A percentile compares a stretch with the other conserved stretches of the same genome.
phyloP scores from a whole-genome alignment of 163 green algal genomes.

The Volvox carteri region DNA sequence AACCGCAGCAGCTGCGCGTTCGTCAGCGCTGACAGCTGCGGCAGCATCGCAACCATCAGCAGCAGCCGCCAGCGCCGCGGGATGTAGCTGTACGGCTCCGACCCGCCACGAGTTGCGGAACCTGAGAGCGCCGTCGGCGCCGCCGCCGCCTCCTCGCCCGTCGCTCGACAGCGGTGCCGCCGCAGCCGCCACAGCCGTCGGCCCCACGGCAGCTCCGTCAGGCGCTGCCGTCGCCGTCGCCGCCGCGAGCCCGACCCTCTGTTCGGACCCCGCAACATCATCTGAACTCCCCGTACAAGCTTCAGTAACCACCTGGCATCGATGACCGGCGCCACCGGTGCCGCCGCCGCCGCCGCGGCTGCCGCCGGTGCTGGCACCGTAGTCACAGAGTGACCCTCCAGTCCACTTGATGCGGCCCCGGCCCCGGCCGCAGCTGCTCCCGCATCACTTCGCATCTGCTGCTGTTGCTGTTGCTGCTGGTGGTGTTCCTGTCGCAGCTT shows the following conservation, averaged over 20 bases:
- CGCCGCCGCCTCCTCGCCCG: not conserved
- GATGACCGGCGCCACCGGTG: not conserved
- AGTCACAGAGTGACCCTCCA: too few relatives aligned
- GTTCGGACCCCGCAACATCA: not conserved
- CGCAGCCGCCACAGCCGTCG: not conserved
- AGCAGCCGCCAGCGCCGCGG: conserved; percentile 6
- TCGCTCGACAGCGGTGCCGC: not conserved
- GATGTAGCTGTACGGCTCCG: not conserved
- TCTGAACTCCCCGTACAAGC: conserved; percentile 4
- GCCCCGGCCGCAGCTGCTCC: not conserved
- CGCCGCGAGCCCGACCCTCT: not conserved
- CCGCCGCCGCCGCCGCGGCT: not conserved
- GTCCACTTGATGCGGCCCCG: too few relatives aligned
- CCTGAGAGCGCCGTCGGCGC: too few relatives aligned
- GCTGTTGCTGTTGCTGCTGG: not conserved
- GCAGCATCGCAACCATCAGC: conserved; percentile 20
- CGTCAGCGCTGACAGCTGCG: conserved; percentile 29
- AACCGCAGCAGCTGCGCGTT: conserved; percentile 39
- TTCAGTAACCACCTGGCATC: conserved; percentile 14
- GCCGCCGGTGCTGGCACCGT: not conserved
- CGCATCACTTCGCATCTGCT: not conserved
- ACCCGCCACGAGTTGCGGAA: not conserved
- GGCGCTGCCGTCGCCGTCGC: not conserved
- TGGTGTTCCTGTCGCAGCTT: not conserved
- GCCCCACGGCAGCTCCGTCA: not conserved